phyloP scores from a whole-genome alignment of 2,329 filamentous ascomycete species.

The Cladophialophora chaetospira region DNA sequence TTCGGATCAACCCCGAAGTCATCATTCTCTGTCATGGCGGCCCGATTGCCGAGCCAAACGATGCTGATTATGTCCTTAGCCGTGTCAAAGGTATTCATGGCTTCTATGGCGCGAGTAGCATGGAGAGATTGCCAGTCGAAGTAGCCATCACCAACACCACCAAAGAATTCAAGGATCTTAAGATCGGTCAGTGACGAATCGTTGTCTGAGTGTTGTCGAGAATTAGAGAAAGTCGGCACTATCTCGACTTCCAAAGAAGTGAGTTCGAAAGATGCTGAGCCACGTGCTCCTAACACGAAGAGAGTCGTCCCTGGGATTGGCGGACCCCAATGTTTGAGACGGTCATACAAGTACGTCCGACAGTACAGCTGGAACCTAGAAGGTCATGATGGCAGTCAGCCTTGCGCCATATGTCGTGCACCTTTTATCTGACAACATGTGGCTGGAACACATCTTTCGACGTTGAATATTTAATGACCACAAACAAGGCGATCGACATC shows the following conservation, averaged over 20 bases:
- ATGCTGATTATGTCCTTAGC: constrained; percentile 64
- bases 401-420: not conserved
- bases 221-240: no score
- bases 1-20: constrained; percentile 56
- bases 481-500: not conserved
- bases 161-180: constrained; percentile 54
- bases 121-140: constrained; percentile 70
- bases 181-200: constrained; percentile 23
- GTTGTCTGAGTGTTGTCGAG: no score
- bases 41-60: constrained; percentile 64
- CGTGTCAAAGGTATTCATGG: constrained; percentile 67
- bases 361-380: not conserved
- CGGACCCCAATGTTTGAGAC: no score
- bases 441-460: no score
- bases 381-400: not conserved
- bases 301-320: no score
- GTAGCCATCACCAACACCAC: constrained; percentile 63
- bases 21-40: constrained; percentile 72
- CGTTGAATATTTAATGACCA: no score
- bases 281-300: no score
- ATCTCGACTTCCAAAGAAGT: no score
- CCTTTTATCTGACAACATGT: no score
- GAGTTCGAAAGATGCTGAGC: no score
- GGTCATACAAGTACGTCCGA: not conserved
- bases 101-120: constrained; percentile 70